phyloP scores from a whole-genome alignment of 768 basidiomycete genomes.

The Hypholoma fasciculare region DNA sequence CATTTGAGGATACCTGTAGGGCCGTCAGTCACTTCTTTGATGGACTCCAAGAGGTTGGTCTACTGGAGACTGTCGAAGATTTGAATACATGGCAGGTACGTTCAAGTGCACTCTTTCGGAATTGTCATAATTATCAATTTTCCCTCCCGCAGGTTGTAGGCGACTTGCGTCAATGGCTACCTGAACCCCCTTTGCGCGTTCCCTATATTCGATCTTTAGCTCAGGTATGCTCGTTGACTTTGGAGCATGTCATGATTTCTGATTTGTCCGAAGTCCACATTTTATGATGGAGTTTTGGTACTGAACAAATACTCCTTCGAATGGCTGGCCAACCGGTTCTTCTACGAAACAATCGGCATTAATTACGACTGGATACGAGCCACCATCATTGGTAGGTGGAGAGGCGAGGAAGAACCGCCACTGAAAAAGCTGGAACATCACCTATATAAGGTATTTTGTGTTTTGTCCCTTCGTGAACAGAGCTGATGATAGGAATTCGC shows the following conservation, averaged over 20 bases:
- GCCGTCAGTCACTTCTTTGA: conserved; percentile 49
- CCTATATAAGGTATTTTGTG: conserved; percentile 38
- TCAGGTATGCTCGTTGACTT: conserved; percentile 44
- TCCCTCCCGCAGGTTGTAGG: conserved; percentile 40
- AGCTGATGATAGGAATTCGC: conserved; percentile 22
- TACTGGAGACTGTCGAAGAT: conserved; percentile 42
- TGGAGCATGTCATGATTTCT: not conserved
- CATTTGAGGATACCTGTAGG: conserved; percentile 52
- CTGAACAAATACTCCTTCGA: conserved; percentile 48
- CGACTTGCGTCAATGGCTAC: conserved; percentile 48
- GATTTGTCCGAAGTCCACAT: conserved; percentile 43
- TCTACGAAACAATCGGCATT: conserved; percentile 61
- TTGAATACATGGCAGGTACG: conserved; percentile 66
- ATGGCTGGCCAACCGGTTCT: conserved; percentile 66
- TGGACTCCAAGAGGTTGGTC: conserved; percentile 53
- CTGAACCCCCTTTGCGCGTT: conserved; percentile 35
- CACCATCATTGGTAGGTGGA: conserved; percentile 40
- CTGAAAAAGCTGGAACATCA: conserved; percentile 40
- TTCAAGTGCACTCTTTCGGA: not conserved
- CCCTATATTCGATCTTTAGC: conserved; percentile 65
- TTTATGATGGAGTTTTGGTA: conserved; percentile 57
- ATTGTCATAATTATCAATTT: not conserved
- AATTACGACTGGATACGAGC: conserved; percentile 46
- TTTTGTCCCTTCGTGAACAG: not conserved
- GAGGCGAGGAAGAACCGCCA: conserved; percentile 30